Evolutionary conservation across 2,329 filamentous ascomycete genomes (phyloP).

Genomic region (Emmonsiellopsis sp.): DNA sequence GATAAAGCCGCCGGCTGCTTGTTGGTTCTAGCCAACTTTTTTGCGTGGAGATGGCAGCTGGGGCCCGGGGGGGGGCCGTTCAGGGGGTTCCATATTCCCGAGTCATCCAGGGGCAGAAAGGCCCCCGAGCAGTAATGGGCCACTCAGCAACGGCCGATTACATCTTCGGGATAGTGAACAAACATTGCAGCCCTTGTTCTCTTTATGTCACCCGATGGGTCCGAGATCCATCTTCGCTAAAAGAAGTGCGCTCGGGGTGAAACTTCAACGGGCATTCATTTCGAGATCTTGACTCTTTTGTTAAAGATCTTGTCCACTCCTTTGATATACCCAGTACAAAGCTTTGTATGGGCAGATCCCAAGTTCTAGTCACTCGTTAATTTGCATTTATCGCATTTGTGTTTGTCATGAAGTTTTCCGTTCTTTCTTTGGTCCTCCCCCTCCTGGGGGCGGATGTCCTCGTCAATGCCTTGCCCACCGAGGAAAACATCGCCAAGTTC

Average conservation of each 20-base stretch:
- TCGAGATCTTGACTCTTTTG: background rate
- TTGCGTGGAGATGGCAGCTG: background rate
- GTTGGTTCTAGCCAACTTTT: background rate
- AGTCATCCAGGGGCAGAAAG: no score
- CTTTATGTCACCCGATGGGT: no score
- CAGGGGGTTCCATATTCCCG: no score
- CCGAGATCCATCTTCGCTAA: no score
- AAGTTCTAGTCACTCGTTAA: background rate
- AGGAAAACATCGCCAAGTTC: background rate
- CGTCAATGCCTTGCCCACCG: slow-evolving; percentile 1
- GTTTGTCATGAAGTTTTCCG: background rate
- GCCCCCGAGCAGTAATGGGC: no score
- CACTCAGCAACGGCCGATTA: no score
- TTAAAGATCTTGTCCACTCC: background rate
- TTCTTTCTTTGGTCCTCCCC: background rate
- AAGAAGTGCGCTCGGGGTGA: background rate
- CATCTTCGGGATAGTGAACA: no score
- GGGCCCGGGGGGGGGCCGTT: no score
- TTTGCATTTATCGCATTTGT: background rate
- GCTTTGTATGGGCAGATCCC: background rate
- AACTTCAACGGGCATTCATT: background rate
- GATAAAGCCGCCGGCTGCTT: background rate
- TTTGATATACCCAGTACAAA: background rate
- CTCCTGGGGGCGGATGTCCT: background rate
- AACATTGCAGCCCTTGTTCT: no score